Percentiles rank a stretch among this genome's conserved stretches.
These are phyloP conservation scores for Aureobasidium sp. DNA, from an alignment of 2,329 filamentous ascomycete genomes.

Conservation along the genomic window DNA sequence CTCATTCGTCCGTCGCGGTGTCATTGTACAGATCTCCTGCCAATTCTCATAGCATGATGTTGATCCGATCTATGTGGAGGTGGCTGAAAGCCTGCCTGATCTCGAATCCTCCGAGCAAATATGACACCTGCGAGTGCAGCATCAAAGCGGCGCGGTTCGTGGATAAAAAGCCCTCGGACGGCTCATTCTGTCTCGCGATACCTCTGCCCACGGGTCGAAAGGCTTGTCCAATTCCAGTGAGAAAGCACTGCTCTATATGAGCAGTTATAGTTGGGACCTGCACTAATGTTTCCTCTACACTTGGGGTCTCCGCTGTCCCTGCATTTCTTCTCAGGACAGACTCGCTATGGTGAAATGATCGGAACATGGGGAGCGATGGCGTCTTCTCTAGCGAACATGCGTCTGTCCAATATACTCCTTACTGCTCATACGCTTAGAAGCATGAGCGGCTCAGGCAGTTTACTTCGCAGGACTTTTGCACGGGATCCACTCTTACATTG, in stretches of 20 bases:
- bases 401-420: background rate
- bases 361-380: background rate
- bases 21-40: constrained; percentile 4
- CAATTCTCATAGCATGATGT: background rate
- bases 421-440: background rate
- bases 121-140: constrained; percentile 5
- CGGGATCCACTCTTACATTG: background rate
- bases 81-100: constrained; percentile 7
- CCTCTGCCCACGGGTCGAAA: background rate
- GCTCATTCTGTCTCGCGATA: background rate
- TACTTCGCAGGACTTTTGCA: background rate
- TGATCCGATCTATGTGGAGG: constrained; percentile 10
- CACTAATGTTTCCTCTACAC: background rate
- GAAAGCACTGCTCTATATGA: background rate
- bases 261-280: background rate
- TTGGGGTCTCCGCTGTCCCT: background rate
- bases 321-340: background rate
- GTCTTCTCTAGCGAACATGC: background rate
- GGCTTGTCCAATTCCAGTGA: background rate
- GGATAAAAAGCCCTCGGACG: background rate
- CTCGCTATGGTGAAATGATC: background rate
- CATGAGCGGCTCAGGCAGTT: background rate
- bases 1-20: background rate
- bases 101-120: constrained; percentile 7
- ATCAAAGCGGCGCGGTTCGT: background rate